Evolutionary conservation across 805 yeast genomes (phyloP), one percentile per base, ranked within the genome.

Genomic region (Yamadazyma takamatsuzukensis): DNA sequence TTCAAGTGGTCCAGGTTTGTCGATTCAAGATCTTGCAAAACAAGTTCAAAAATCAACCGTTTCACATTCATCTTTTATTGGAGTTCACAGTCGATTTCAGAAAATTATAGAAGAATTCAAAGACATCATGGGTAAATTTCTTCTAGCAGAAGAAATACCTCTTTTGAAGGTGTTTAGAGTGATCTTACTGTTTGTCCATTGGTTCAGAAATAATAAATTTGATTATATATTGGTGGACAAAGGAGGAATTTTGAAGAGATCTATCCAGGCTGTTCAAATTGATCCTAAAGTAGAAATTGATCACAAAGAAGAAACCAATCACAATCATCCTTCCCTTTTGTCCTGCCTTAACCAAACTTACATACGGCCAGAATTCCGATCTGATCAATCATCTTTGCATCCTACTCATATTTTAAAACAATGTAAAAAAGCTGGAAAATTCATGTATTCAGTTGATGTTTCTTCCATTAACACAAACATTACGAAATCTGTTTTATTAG

Each of bases 181-280:
- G 4, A 15, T 34, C 5, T 6, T 12, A 11, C 10, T 9, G 13
- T 30, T 34, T 19, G 24, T 36, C 3, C 13, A 27, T 10, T 38
- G 45, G 45, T 38, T 41, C 33, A 41, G 31, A n/a, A 15, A 14
- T 11, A 38, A 36, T 25, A 38, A 32, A 12, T 41, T 38, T 22
- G 29, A 32, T 17, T 41, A 38, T 21, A 26, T 41, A 9, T n/a
- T 41, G 4, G 37, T 28, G 23, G 45, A 41, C 25, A 33, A 27
- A 13, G 21, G 27, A 3, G 29, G 25, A 29, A 17, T 21, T 9
- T 9, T 31, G 11, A 36, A 23, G 15, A 15, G 23, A 4, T 4
- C n/a, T 12, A 17, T 26, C 7, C 18, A 16, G 18, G 10, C n/a
- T n/a, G n/a, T n/a, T n/a, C 26, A 16, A 15, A 21, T 10, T 10